Base-by-base conservation (phyloP, 2,329 filamentous ascomycete species). In the Neonectria faginata region DNA sequence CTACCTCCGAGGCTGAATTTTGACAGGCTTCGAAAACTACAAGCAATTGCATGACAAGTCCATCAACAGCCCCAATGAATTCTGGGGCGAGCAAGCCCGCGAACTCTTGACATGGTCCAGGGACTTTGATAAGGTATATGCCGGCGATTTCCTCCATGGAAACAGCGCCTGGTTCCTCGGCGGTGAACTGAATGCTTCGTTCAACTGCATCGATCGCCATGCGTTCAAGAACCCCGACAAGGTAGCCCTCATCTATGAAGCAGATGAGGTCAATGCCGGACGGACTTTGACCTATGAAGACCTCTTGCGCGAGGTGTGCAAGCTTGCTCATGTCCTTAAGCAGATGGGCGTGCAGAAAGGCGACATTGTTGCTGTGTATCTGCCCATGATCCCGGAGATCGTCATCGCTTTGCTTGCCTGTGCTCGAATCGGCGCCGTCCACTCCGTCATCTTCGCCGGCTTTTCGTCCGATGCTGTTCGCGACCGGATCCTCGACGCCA, bases 321-420 rank as follows among this genome's bases (percentile, higher is more conserved):
- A 88, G 78, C 88, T 93, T 8, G 90, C 94, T 25, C 92, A 92
- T 82, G 90, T 91, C 12, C 86, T 98, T 71, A 97, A 93, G 84
- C 86, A 94, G 80, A 93, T 97, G 87, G 95, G 95, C 64, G 94
- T 98, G 64, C 89, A 90, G 83, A 97, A 97, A 85, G 94, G 94
- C 47, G 94, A 97, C 79, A 96, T 93, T 1, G 93, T 98, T 52
- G 94, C 93, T 59, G 91, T 98, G 67, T 98, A 98, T 83, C 83
- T 98, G 70, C 94, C 94, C 76, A 98, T 98, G 94, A 95, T 98
- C 77, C 95, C 94, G 31, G 94, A 97, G 80, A 94, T 94, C 1
- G 74, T 97, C 59, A 85, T 97, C 74, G 91, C 94, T 0, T 60
- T 74, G 3, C 85, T 97, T 36, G 94, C 94, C 57, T 95, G 93